phyloP scores from a whole-genome alignment of 2,329 filamentous ascomycete genomes.

The Xylaria sp. region DNA sequence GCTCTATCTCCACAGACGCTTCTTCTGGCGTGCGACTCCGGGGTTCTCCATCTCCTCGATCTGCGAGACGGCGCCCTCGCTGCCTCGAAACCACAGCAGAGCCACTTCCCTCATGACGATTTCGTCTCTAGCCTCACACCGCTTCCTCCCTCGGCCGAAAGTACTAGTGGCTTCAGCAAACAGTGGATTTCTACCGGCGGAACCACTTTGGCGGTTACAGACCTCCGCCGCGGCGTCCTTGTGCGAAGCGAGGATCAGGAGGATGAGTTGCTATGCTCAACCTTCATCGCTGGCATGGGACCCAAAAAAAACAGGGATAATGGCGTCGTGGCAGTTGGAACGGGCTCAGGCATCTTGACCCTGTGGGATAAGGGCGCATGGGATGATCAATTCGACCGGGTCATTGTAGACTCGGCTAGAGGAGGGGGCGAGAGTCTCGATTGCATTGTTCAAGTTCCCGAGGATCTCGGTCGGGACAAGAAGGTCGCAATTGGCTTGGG shows the following conservation, averaged over 20 bases:
- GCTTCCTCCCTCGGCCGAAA: conserved; percentile 80
- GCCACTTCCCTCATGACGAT: conserved; percentile 88
- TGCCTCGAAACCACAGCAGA: conserved; percentile 75
- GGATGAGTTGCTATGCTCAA: conserved; percentile 86
- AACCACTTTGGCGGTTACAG: conserved; percentile 89
- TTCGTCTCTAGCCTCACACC: conserved; percentile 90
- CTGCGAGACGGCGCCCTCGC: conserved; percentile 71
- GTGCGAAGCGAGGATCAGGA: conserved; percentile 94
- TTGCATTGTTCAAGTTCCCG: conserved; percentile 77
- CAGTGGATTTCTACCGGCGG: conserved; percentile 96
- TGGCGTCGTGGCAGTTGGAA: conserved; percentile 81
- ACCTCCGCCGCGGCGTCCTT: conserved; percentile 85
- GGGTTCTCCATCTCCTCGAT: conserved; percentile 88
- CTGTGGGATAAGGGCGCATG: conserved; percentile 94
- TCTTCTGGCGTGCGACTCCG: conserved; percentile 89
- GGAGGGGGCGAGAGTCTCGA: conserved; percentile 82
- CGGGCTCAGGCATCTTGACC: conserved; percentile 82
- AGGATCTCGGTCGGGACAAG: conserved; percentile 75
- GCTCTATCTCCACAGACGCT: conserved; percentile 88
- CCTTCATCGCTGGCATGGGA: conserved; percentile 80
- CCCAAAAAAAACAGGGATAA: conserved; percentile 73
- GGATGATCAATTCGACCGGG: conserved; percentile 93
- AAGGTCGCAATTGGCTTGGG: conserved; percentile 83
- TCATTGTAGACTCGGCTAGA: conserved; percentile 75
- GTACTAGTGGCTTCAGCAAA: conserved; percentile 89